Evolutionary conservation across 768 basidiomycete species (phyloP), one percentile per base, ranked within the genome.

Genomic region (Lenzites betulinus): DNA sequence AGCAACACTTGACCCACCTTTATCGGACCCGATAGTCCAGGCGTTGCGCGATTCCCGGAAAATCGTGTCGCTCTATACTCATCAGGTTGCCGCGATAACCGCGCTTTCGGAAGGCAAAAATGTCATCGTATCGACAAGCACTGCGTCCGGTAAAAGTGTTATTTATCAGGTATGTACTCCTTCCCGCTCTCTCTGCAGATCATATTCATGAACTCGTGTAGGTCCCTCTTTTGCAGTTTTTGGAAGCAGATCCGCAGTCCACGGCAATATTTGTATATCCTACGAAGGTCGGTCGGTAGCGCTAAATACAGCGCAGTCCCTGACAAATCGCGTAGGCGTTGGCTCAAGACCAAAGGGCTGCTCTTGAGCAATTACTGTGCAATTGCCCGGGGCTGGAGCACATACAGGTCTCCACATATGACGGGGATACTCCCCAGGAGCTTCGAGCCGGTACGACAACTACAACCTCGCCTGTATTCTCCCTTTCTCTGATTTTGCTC

Each of bases 201-300:
- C 25, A 51, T 9, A 3, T 43, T 48, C 7, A n/a, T 47, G 4
- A 36, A 38, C 9, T 23, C 15, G 46, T 12, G 5, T 53, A 93
- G 89, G 81, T 93, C 22, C 93, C 93, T 0, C 68, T 92, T 6
- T 71, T 95, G 59, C 78, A 73, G 41, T 82, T 82, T 63, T 73
- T 95, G 54, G 86, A 92, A 73, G 77, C 81, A 23, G 81, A 93
- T 67, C 68, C 70, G 0, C 68, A 73, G 15, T 71, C 88, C 11
- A 95, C 87, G 0, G 90, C 91, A 0, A 81, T 96, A 39, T 89
- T 93, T 68, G 83, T 96, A 36, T 96, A 93, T 67, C 93, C 93
- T 1, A 96, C 93, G 0, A 96, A 96, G 76, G 91, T 83, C 9
- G 51, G 39, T 41, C 23, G 9, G 18, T 23, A 22, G 11, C 43